Evolutionary conservation across 768 basidiomycete genomes (phyloP), one percentile per base, ranked within the genome.

Genomic region (Boletus subcaerulescens): DNA sequence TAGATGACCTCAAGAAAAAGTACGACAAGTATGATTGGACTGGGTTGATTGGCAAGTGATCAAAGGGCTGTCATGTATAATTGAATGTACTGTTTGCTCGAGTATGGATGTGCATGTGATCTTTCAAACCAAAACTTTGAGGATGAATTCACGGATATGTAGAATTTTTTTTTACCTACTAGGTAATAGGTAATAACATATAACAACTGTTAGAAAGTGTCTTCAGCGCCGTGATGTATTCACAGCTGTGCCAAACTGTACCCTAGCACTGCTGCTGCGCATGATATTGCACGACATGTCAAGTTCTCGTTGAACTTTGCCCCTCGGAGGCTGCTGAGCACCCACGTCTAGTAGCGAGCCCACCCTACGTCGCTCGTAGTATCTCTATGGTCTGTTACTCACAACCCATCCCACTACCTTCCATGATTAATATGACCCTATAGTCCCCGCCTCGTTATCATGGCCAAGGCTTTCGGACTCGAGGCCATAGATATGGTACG

Each of bases 401-500:
- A 18, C 4, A 7, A 18, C 26, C 20, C 2, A 22, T 17, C 5
- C 15, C 5, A 20, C 36, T 18, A 35, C 13, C 55, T 49, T 13
- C 39, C 18, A 35, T 29, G 18, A 32, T 40, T 53, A 12, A 56
- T 45, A 8, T 14, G 8, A 20, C 33, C 22, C 17, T 17, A 15
- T 14, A 85, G 93, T 96, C 4, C 93, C 93, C 3, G 79, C 86
- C 6, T 87, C 91, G 90, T 89, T 10, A 80, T 88, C 43, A 81
- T 84, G 0, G 92, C 95, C 7, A 92, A 88, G 65, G 89, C 93
- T 4, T 93, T 87, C 62, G 83, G 82, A 0, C 75, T 97, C 9
- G 83, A 87, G 20, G 90, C 93, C 3, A 91, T 98, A 62, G 95
- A 98, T 69, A 90, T 97, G 89, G 95, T 89, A 42, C 43, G 70